Evolutionary conservation across 371 early-diverging fungal genomes (phyloP).

Genomic region (Rhizomucor pusillus): DNA sequence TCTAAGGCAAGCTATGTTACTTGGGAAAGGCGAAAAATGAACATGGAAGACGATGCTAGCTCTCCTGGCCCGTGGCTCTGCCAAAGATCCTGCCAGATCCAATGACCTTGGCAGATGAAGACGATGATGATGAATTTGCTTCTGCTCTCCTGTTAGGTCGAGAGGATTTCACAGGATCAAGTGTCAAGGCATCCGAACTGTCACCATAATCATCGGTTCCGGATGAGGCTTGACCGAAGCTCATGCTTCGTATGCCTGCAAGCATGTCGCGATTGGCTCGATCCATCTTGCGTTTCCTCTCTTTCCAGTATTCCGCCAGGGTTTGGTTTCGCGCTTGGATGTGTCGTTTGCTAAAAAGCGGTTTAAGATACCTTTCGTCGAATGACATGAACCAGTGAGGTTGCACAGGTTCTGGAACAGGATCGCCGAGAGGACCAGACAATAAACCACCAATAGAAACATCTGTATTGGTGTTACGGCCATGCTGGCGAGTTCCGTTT

Average conservation of each 20-base stretch:
- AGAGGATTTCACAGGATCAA: slow-evolving; percentile 41
- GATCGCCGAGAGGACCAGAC: slow-evolving; percentile 52
- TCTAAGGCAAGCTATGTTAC: no score
- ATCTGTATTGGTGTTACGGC: slow-evolving; percentile 20
- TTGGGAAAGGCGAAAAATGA: no score
- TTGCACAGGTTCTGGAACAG: slow-evolving; percentile 48
- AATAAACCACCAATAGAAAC: slow-evolving; percentile 40
- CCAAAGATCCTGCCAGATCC: no score
- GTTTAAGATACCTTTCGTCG: slow-evolving; percentile 79
- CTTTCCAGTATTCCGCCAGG: slow-evolving; percentile 47
- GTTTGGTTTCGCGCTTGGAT: slow-evolving; percentile 43
- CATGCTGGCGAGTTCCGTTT: slow-evolving; percentile 8
- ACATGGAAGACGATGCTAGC: no score
- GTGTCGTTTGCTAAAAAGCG: slow-evolving; percentile 62
- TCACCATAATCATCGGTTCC: slow-evolving; percentile 15
- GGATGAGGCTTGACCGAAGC: slow-evolving; percentile 11
- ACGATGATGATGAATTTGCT: no score
- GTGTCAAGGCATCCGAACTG: slow-evolving; percentile 27
- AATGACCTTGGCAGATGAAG: no score
- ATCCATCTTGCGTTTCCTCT: slow-evolving; percentile 49
- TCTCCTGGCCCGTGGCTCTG: no score
- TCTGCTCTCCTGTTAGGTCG: no score
- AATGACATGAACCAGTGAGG: slow-evolving; percentile 86
- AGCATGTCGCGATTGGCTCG: slow-evolving; percentile 41
- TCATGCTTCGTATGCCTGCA: slow-evolving; percentile 36